These are phyloP conservation scores for Ceratocystis cacaofunesta DNA, from an alignment of 2,329 filamentous ascomycete species.

Conservation along the genomic window DNA sequence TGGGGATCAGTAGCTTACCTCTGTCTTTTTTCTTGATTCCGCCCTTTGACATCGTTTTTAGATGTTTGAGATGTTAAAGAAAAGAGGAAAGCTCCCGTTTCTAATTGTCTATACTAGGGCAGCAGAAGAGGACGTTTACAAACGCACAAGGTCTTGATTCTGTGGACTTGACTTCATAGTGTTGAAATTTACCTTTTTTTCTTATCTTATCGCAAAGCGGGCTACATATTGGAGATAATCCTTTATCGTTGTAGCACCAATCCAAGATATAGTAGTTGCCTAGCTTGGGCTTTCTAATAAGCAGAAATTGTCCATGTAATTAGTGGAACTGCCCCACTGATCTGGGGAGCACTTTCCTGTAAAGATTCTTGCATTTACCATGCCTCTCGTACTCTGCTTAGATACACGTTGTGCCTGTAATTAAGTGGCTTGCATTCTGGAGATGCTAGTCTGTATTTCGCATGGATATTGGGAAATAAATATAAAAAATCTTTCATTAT, in stretches of 20 bases:
- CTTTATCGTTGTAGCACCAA: not conserved
- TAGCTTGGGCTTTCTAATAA: not conserved
- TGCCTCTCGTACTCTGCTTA: not conserved
- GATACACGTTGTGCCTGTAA: not conserved
- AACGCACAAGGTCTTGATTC: not conserved
- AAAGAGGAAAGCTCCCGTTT: not conserved
- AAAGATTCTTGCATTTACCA: not conserved
- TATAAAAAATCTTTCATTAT: too few species aligned
- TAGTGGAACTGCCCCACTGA: not conserved
- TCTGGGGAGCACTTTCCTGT: not conserved
- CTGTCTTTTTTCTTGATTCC: slow-evolving; percentile 17
- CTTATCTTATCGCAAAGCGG: slow-evolving; percentile 13
- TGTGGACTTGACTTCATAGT: not conserved
- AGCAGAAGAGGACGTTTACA: not conserved
- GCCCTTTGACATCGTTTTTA: slow-evolving; percentile 15
- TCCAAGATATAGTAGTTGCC: not conserved
- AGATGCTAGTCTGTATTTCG: too few species aligned
- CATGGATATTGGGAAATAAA: too few species aligned
- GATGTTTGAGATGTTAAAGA: not conserved
- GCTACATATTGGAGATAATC: not conserved
- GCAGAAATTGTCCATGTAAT: not conserved
- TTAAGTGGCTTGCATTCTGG: too few species aligned
- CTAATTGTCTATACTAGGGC: not conserved
- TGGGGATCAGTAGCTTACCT: not conserved
- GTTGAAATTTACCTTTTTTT: slow-evolving; percentile 8